Percentiles rank a stretch among this genome's conserved stretches.
Conservation (phyloP, 306 rosid genomes). For the Gastrolobium bilobum region DNA sequence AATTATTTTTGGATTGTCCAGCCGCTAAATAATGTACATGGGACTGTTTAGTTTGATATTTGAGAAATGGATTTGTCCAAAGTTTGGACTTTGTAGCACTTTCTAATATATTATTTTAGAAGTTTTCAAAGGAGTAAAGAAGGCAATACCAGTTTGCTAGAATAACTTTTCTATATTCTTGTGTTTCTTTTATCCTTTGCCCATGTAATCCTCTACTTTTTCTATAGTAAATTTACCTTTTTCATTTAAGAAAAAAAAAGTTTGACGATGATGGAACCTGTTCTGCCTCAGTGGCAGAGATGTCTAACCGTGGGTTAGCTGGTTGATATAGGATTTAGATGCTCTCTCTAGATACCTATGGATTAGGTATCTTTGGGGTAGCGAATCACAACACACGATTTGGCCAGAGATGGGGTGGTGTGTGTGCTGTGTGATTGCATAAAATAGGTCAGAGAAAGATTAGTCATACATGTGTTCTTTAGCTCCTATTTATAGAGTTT, state of each 20-base stretch:
- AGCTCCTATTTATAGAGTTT: too few relatives aligned
- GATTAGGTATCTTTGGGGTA: too few relatives aligned
- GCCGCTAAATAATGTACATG: neutral
- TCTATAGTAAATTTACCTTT: neutral
- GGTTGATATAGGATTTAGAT: too few relatives aligned
- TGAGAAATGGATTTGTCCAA: slow-evolving; percentile 8
- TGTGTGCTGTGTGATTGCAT: too few relatives aligned
- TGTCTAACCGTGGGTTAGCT: too few relatives aligned
- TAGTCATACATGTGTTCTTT: too few relatives aligned
- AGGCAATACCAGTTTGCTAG: neutral
- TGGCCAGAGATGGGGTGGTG: too few relatives aligned
- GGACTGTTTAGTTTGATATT: neutral
- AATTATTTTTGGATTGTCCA: neutral
- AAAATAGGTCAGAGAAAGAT: too few relatives aligned
- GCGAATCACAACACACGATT: too few relatives aligned
- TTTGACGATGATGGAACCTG: too few relatives aligned
- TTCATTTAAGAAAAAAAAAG: slow-evolving; percentile 21
- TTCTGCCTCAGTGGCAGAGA: too few relatives aligned
- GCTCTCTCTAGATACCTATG: too few relatives aligned
- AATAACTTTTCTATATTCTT: neutral
- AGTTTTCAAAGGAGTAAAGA: slow-evolving; percentile 1
- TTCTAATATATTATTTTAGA: slow-evolving; percentile 8
- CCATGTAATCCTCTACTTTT: neutral
- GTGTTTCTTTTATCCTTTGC: neutral
- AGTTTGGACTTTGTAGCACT: neutral